Conservation (phyloP, 768 basidiomycete genomes). For the Lenzites betulinus region DNA sequence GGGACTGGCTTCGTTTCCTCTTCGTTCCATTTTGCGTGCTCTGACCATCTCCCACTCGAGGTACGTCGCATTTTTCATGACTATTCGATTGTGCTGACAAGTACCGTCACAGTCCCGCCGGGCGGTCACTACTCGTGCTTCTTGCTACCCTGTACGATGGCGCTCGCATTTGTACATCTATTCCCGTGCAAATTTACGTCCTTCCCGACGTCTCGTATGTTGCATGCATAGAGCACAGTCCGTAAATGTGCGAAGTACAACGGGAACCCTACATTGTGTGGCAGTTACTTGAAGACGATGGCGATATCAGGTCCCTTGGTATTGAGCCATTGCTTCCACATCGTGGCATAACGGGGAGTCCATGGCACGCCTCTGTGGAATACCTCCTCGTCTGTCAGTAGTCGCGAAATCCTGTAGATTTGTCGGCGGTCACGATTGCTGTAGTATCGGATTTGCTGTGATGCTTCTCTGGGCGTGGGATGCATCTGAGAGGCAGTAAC, state of each 20-base stretch:
- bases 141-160: too few relatives aligned
- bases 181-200: too few relatives aligned
- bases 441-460: slow-evolving; percentile 36
- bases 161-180: too few relatives aligned
- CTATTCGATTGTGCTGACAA: too few relatives aligned
- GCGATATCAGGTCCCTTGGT: slow-evolving; percentile 37
- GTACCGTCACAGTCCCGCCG: too few relatives aligned
- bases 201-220: too few relatives aligned
- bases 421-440: slow-evolving; percentile 42
- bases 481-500: slow-evolving; percentile 30
- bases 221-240: too few relatives aligned
- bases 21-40: neutral
- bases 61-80: too few relatives aligned
- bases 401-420: slow-evolving; percentile 43
- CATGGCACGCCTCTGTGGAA: slow-evolving; percentile 29
- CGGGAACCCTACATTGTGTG: neutral
- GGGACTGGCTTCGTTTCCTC: neutral
- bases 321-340: slow-evolving; percentile 44
- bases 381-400: slow-evolving; percentile 40
- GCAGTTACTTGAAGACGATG: slow-evolving; percentile 36
- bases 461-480: slow-evolving; percentile 39
- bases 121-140: too few relatives aligned
- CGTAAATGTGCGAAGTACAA: too few relatives aligned
- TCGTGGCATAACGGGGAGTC: slow-evolving; percentile 34
- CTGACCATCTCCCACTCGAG: neutral